Evolutionary conservation across 2,329 filamentous ascomycete species (phyloP).

Genomic region (Allantophomopsis cytisporea): DNA sequence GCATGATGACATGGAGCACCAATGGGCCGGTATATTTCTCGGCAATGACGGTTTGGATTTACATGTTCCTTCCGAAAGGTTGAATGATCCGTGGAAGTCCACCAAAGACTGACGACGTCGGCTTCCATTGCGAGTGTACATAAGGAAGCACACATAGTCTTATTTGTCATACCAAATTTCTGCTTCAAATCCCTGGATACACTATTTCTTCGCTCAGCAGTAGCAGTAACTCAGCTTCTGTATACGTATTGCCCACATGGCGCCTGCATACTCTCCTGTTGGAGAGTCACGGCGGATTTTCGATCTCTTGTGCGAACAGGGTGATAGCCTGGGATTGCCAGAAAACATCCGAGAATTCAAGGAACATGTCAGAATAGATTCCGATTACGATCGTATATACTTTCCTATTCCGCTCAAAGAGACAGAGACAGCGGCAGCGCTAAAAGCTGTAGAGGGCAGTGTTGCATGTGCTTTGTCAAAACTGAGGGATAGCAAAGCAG

Average conservation of each 20-base stretch:
- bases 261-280: constrained; percentile 5
- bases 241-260: neutral
- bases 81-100: neutral
- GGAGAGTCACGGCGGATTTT: constrained; percentile 6
- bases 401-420: constrained; percentile 32
- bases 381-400: constrained; percentile 22
- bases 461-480: constrained; percentile 41
- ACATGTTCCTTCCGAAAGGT: neutral
- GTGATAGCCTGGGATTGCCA: constrained; percentile 12
- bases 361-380: constrained; percentile 18
- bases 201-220: neutral
- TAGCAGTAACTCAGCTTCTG: neutral
- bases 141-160: neutral
- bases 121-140: neutral
- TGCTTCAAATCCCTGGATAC: neutral
- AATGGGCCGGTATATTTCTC: neutral
- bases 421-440: constrained; percentile 24
- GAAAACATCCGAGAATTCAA: constrained; percentile 11
- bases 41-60: neutral
- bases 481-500: constrained; percentile 26
- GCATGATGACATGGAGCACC: neutral
- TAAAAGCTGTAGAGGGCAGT: constrained; percentile 23
- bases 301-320: constrained; percentile 5
- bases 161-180: neutral
- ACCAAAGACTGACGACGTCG: neutral